Conservation (phyloP, 2,329 filamentous ascomycete species). For the Beauveria varroae region DNA sequence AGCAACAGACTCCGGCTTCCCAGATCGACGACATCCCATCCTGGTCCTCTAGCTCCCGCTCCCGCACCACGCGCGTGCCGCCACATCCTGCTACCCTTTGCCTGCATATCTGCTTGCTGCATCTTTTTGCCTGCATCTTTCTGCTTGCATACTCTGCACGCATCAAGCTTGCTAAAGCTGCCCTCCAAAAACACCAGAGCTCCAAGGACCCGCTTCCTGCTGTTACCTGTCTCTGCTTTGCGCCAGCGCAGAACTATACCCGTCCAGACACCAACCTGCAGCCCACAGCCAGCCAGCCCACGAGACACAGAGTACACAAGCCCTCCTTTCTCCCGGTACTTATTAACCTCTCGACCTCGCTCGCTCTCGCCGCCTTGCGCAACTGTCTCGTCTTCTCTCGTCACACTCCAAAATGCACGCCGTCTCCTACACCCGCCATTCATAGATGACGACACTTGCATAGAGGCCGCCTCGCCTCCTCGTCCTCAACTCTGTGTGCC, state of each 20-base stretch:
- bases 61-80: constrained; percentile 8
- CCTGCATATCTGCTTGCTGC: constrained; percentile 3
- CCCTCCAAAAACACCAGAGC: neutral
- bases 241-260: neutral
- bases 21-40: constrained; percentile 1
- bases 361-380: constrained; percentile 1
- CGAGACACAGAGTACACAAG: constrained; percentile 4
- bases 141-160: neutral
- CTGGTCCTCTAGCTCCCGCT: constrained; percentile 9
- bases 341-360: constrained; percentile 8
- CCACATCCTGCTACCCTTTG: neutral
- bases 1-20: neutral
- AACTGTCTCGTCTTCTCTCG: constrained; percentile 2
- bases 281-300: neutral
- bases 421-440: neutral
- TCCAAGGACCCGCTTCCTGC: neutral
- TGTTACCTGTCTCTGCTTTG: neutral
- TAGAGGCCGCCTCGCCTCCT: constrained; percentile 6
- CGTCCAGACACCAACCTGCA: neutral
- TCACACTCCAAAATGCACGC: constrained; percentile 9
- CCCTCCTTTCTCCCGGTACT: neutral
- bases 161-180: neutral
- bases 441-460: constrained; percentile 9
- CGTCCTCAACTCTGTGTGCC: neutral
- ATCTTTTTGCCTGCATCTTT: neutral